These are phyloP conservation scores for Phlebopus sp. DNA, from an alignment of 1,284 basidiomycete genomes.

Conservation along the genomic window DNA sequence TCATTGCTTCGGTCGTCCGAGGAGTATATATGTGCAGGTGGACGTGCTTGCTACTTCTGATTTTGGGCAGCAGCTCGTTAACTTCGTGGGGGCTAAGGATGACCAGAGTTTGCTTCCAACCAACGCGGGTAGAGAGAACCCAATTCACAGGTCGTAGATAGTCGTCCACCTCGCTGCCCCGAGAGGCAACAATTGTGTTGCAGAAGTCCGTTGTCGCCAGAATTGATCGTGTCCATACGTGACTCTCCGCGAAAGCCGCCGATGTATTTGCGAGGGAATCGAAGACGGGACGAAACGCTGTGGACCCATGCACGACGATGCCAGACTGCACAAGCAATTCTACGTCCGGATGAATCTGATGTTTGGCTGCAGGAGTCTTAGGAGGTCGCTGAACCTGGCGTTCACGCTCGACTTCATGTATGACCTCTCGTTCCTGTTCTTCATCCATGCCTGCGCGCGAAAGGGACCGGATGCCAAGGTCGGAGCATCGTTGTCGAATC, in stretches of 20 bases:
- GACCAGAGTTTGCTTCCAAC: constrained; percentile 26
- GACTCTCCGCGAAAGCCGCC: constrained; percentile 4
- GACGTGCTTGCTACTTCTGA: constrained; percentile 34
- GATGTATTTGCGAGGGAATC: constrained; percentile 13
- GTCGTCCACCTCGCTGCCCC: constrained; percentile 16
- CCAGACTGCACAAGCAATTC: constrained; percentile 25
- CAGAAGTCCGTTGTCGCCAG: constrained; percentile 34
- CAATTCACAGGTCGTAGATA: constrained; percentile 45
- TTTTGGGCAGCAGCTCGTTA: constrained; percentile 38
- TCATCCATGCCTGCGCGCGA: constrained; percentile 35
- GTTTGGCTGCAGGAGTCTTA: constrained; percentile 18
- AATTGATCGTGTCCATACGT: constrained; percentile 23
- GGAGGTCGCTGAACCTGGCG: constrained; percentile 36
- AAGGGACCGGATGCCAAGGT: constrained; percentile 28
- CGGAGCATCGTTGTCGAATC: constrained; percentile 26
- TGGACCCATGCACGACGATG: background rate
- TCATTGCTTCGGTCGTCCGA: constrained; percentile 22
- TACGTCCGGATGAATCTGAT: constrained; percentile 23
- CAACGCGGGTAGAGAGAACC: constrained; percentile 34
- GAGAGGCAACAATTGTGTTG: background rate
- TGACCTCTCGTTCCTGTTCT: constrained; percentile 50
- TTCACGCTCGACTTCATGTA: constrained; percentile 43
- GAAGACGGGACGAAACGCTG: constrained; percentile 15
- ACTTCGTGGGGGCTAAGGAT: constrained; percentile 47
- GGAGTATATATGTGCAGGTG: constrained; percentile 46